These are phyloP conservation scores for Chytridiales sp. DNA, from an alignment of 371 early-diverging fungal species.

Conservation along the genomic window DNA sequence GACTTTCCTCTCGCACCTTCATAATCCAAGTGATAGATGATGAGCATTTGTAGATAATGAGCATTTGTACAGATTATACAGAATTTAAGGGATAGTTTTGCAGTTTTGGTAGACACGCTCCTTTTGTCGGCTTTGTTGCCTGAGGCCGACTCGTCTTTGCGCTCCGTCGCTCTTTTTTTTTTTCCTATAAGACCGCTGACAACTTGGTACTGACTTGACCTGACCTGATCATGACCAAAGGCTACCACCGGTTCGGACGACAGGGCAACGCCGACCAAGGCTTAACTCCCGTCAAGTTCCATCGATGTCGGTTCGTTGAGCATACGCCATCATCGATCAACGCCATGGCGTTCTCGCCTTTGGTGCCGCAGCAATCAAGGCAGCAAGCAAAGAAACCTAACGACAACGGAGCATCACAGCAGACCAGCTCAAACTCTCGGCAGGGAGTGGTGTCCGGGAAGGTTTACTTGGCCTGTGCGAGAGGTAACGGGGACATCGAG, in stretches of 20 bases:
- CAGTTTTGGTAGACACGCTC: too few species aligned
- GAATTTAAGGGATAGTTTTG: too few species aligned
- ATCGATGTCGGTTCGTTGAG: slow-evolving; percentile 89
- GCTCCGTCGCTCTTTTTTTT: slow-evolving; percentile 6
- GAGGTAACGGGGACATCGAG: slow-evolving; percentile 92
- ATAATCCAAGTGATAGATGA: too few species aligned
- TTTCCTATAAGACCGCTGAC: neutral
- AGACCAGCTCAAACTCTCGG: neutral
- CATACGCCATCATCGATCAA: slow-evolving; percentile 84
- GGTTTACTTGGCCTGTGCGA: slow-evolving; percentile 80
- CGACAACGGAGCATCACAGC: neutral
- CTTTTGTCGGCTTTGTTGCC: neutral
- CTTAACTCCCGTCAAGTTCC: slow-evolving; percentile 64
- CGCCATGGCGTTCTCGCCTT: slow-evolving; percentile 75
- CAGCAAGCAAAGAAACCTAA: slow-evolving; percentile 43
- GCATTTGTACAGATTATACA: too few species aligned
- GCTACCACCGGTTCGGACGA: too few species aligned
- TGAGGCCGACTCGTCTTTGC: too few species aligned
- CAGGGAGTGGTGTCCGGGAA: neutral
- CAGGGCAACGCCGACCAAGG: too few species aligned
- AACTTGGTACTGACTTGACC: too few species aligned
- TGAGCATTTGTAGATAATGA: too few species aligned
- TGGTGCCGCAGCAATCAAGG: neutral
- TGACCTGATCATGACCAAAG: too few species aligned
- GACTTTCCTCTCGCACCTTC: too few species aligned